These are phyloP conservation scores for Candida sojae DNA, from an alignment of 1,139 yeast species.

Conservation along the genomic window DNA sequence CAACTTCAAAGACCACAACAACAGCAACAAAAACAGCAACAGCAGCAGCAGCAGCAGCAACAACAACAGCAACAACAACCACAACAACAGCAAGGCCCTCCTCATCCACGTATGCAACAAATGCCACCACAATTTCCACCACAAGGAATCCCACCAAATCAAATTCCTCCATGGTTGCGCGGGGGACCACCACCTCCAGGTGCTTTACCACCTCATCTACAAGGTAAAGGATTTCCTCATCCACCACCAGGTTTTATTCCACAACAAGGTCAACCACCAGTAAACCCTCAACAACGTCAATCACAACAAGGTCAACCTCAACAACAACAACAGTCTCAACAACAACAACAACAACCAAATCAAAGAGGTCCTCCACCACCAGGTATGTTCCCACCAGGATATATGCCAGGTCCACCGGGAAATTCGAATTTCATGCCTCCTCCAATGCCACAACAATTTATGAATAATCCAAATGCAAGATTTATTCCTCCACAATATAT, in stretches of 20 bases:
- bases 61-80: conserved; percentile 17
- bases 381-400: conserved; percentile 18
- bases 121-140: conserved; percentile 6
- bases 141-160: conserved; percentile 10
- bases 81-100: conserved; percentile 11
- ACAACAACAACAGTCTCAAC: conserved; percentile 19
- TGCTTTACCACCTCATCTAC: conserved; percentile 10
- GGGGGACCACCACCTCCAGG: conserved; percentile 9
- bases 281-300: conserved; percentile 16
- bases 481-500: conserved; percentile 24
- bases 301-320: conserved; percentile 10
- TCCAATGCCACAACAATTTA: conserved; percentile 23
- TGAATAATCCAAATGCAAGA: conserved; percentile 16
- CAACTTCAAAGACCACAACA: conserved; percentile 14
- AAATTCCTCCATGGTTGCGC: conserved; percentile 13
- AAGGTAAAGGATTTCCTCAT: conserved; percentile 5
- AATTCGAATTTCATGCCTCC: conserved; percentile 15
- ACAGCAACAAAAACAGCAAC: conserved; percentile 13
- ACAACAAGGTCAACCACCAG: conserved; percentile 10
- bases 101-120: conserved; percentile 11
- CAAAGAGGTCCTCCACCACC: conserved; percentile 15
- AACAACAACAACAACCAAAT: conserved; percentile 12
- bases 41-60: conserved; percentile 14
- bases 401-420: conserved; percentile 18
- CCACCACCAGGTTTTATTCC: conserved; percentile 15